Base-by-base conservation (phyloP, 495 filamentous ascomycete genomes). In the Geoglossum glabrum region DNA sequence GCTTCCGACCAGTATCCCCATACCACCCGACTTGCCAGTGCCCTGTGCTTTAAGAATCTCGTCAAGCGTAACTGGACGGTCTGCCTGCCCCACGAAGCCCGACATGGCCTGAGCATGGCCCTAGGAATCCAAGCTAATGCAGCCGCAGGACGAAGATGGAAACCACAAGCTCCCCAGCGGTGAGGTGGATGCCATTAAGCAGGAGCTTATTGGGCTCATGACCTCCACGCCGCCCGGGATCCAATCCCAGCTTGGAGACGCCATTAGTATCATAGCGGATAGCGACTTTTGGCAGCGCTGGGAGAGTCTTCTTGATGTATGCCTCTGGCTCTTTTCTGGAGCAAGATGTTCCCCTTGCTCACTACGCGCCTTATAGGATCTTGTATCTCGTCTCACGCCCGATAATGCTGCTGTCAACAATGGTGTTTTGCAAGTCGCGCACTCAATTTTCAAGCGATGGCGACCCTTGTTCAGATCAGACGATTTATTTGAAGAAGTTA, bases 401-500 rank as follows among this genome's bases (percentile, higher is more conserved):
- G 78, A 81, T 59, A 84, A 96, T 66, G 77, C 80, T 59, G 77
- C 79, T 60, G 75, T 83, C 64, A 97, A 95, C 68, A 90, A 87
- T 66, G 93, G 93, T 60, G 89, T 99, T 11, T 73, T 99, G 58
- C 86, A 90, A 70, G 93, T 99, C 45, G 93, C 93, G 47, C 93
- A 99, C 70, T 95, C 90, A 5, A 96, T 99, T 63, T 99, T 97
- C 75, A 86, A 84, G 70, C 76, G 92, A 60, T 99, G 93, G 93
- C 78, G 89, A 57, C 93, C 92, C 23, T 74, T 97, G 11, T 95
- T 90, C 70, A 78, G 85, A 43, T 94, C 89, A 46, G 88, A 97
- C 67, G 84, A 80, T 9, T 78, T 99, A 10, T 97, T 86, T 70
- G 83, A 76, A 7, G 93, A 99, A 67, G 88, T 99, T 66, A 87